Evolutionary conservation across 2,329 filamentous ascomycete species (phyloP).

Genomic region (Xylariaceae sp.): DNA sequence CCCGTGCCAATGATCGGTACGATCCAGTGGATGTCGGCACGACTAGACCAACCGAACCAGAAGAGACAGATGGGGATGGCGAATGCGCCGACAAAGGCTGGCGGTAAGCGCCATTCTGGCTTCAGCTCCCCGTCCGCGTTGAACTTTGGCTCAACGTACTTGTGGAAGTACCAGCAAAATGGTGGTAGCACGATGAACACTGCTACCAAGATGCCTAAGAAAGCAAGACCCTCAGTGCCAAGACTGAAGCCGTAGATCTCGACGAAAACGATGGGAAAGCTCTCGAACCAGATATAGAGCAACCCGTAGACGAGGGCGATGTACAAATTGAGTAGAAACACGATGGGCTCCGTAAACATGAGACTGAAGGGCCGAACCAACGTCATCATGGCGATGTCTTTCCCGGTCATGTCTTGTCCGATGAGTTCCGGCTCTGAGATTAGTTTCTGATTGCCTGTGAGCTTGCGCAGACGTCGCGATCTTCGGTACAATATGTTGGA

Average conservation of each 20-base stretch:
- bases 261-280: slow-evolving; percentile 50
- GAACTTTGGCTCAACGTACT: slow-evolving; percentile 60
- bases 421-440: slow-evolving; percentile 51
- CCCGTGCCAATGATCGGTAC: slow-evolving; percentile 49
- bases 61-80: slow-evolving; percentile 52
- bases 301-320: slow-evolving; percentile 47
- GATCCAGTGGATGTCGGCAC: slow-evolving; percentile 49
- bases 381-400: slow-evolving; percentile 47
- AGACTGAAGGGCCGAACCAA: slow-evolving; percentile 21
- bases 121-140: slow-evolving; percentile 52
- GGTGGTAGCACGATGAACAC: slow-evolving; percentile 47
- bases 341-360: slow-evolving; percentile 48
- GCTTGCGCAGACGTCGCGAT: slow-evolving; percentile 43
- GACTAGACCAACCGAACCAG: slow-evolving; percentile 57
- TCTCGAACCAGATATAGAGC: slow-evolving; percentile 50
- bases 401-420: slow-evolving; percentile 41
- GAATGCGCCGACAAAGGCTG: slow-evolving; percentile 53
- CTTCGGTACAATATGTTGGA: slow-evolving; percentile 52
- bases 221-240: slow-evolving; percentile 44
- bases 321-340: slow-evolving; percentile 47
- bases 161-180: slow-evolving; percentile 61
- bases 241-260: slow-evolving; percentile 47
- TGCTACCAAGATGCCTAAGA: slow-evolving; percentile 44
- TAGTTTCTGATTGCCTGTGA: slow-evolving; percentile 34
- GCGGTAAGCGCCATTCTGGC: slow-evolving; percentile 65